These are phyloP conservation scores for Nigrospora sphaerica DNA, from an alignment of 2,329 filamentous ascomycete species.

Conservation along the genomic window DNA sequence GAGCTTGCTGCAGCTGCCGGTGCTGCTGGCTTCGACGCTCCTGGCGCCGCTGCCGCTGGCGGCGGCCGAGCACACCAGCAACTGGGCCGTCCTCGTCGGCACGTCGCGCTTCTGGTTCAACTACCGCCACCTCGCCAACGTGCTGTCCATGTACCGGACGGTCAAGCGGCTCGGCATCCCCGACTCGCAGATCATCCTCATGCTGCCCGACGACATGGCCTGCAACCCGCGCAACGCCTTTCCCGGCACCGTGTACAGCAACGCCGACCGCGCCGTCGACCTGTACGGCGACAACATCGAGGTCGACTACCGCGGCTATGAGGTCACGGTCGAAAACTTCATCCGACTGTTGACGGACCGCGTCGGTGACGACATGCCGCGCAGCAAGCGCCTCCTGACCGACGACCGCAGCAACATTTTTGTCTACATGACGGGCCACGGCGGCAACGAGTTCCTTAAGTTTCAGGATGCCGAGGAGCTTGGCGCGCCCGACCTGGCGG, in stretches of 20 bases:
- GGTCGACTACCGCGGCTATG: slow-evolving; percentile 95
- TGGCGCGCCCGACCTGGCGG: slow-evolving; percentile 87
- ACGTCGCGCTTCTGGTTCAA: slow-evolving; percentile 99
- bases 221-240: slow-evolving; percentile 99
- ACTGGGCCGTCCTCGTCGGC: slow-evolving; percentile 98
- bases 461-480: slow-evolving; percentile 99
- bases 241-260: slow-evolving; percentile 96
- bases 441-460: slow-evolving; percentile 95
- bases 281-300: slow-evolving; percentile 98
- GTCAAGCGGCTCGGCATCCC: slow-evolving; percentile 97
- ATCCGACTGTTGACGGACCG: slow-evolving; percentile 92
- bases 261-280: slow-evolving; percentile 90
- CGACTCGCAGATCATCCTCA: slow-evolving; percentile 97
- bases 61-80: slow-evolving; percentile 80
- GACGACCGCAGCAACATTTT: slow-evolving; percentile 95
- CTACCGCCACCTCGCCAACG: slow-evolving; percentile 96
- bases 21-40: slow-evolving; percentile 39
- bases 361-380: slow-evolving; percentile 87
- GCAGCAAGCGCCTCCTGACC: slow-evolving; percentile 87
- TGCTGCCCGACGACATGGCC: slow-evolving; percentile 99
- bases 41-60: slow-evolving; percentile 36
- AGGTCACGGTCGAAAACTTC: slow-evolving; percentile 98
- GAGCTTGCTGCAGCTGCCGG: slow-evolving; percentile 33
- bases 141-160: slow-evolving; percentile 92
- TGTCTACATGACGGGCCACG: slow-evolving; percentile 98